Base-by-base conservation (phyloP, 441 rosid genomes). In the Populus hybrid region DNA sequence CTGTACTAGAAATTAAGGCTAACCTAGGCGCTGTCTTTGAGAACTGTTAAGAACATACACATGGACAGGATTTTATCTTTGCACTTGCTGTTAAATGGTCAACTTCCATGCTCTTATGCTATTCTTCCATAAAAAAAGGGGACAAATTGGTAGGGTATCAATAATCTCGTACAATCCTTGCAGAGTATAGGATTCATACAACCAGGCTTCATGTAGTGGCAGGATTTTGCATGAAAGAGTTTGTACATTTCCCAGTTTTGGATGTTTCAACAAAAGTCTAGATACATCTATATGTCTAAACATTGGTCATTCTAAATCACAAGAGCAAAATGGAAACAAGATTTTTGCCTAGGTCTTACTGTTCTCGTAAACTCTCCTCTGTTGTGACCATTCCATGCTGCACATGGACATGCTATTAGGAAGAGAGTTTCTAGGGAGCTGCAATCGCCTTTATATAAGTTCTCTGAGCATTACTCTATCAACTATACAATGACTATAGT, bases 51-150 rank as follows among this genome's bases (percentile, higher is more conserved):
- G 66, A 61, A 21, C 66, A 61, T 8, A 68, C 59, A 18, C 34
- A 57, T 69, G 53, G 57, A 4, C 5, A 36, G 6, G 14, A 64
- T 11, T 1, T 1, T 38, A 30, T 32, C 35, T 53, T 21, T 26
- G 26, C 38, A 68, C 73, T 53, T 73, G 36, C 14, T 69, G 18
- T 18, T 66, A 18, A 73, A 73, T 57, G 66, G 28, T 35, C 68
- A 59, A 34, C 28, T 11, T 59, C 50, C 71, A 38, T 46, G 16
- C 36, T 8, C 24, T 34, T 9, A 71, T 18, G 14, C 64, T 28
- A 11, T 10, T 10, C 12, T 57, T 6, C 32, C 40, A 12, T n/a
- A 2, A 2, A 34, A 34, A 73, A 18, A 3, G 5, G 2, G 10
- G 8, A 42, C 8, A 34, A 16, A 10, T 32, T 72, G 28, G 57